Evolutionary conservation across 331 rosid species (phyloP).

Genomic region (Malus hybrid): DNA sequence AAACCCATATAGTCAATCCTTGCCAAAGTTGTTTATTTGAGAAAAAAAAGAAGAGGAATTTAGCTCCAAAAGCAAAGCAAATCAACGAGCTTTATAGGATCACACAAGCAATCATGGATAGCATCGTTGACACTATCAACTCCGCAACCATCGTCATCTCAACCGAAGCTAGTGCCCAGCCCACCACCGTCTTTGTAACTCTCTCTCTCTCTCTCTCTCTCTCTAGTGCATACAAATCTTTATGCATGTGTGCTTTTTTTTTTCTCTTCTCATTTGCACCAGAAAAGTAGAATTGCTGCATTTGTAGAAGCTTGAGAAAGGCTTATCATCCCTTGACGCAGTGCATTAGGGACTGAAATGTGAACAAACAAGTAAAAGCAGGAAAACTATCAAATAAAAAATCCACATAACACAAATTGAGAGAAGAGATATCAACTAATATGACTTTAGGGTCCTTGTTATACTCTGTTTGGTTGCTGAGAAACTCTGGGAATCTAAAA

Average conservation of each 20-base stretch:
- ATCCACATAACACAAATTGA: slow-evolving; percentile 1
- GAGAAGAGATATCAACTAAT: not conserved
- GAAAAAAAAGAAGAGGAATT: not conserved
- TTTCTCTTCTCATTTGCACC: not conserved
- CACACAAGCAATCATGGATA: slow-evolving; percentile 35
- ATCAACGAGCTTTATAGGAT: not conserved
- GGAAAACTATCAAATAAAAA: slow-evolving; percentile 11
- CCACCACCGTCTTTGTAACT: slow-evolving; percentile 47
- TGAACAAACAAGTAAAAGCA: slow-evolving; percentile 12
- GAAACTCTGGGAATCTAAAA: not conserved
- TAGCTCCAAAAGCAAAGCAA: not conserved
- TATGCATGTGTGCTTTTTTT: slow-evolving; percentile 1
- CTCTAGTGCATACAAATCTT: not conserved
- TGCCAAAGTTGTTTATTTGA: not conserved
- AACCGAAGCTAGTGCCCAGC: slow-evolving; percentile 84
- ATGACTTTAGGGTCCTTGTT: not conserved
- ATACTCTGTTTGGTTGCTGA: slow-evolving; percentile 3
- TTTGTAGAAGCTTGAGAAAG: slow-evolving; percentile 73
- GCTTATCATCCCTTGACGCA: slow-evolving; percentile 96
- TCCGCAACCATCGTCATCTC: slow-evolving; percentile 87
- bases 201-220: slow-evolving; percentile 2
- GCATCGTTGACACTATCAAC: slow-evolving; percentile 73
- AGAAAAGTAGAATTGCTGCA: slow-evolving; percentile 64
- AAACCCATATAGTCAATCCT: not conserved
- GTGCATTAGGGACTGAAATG: slow-evolving; percentile 89